Conservation (phyloP, 306 rosid genomes). For the Sesbania bispinosa region DNA sequence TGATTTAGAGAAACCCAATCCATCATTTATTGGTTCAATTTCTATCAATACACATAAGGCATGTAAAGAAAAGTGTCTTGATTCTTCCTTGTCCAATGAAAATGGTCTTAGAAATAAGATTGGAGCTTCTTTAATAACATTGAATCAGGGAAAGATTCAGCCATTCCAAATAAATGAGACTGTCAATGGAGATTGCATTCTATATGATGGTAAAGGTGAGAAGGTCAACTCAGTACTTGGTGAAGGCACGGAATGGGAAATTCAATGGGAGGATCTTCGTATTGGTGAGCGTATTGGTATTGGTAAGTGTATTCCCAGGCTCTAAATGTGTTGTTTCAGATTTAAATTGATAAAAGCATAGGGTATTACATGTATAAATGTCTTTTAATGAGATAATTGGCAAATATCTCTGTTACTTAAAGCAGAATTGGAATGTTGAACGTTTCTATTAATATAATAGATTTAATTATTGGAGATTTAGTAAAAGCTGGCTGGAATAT, state of each 20-base stretch:
- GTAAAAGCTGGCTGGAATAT: constrained; percentile 5
- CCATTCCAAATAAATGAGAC: constrained; percentile 38
- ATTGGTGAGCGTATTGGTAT: constrained; percentile 99
- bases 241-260: constrained; percentile 85
- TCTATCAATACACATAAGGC: constrained; percentile 28
- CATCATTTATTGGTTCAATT: constrained; percentile 22
- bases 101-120: constrained; percentile 31
- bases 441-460: neutral
- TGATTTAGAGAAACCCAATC: constrained; percentile 16
- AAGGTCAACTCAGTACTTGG: constrained; percentile 52
- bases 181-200: constrained; percentile 26
- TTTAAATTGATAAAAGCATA: no score
- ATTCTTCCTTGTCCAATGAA: constrained; percentile 29
- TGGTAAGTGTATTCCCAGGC: constrained; percentile 57
- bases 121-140: constrained; percentile 26
- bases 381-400: constrained; percentile 4
- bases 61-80: constrained; percentile 37
- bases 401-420: neutral
- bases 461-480: neutral
- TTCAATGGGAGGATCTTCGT: constrained; percentile 94
- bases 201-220: constrained; percentile 44
- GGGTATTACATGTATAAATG: neutral
- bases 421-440: constrained; percentile 4
- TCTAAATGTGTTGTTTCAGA: constrained; percentile 1
- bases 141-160: constrained; percentile 40